Base-by-base conservation (phyloP, 192 early-diverging fungal species). In the Obelidium mucronatum region DNA sequence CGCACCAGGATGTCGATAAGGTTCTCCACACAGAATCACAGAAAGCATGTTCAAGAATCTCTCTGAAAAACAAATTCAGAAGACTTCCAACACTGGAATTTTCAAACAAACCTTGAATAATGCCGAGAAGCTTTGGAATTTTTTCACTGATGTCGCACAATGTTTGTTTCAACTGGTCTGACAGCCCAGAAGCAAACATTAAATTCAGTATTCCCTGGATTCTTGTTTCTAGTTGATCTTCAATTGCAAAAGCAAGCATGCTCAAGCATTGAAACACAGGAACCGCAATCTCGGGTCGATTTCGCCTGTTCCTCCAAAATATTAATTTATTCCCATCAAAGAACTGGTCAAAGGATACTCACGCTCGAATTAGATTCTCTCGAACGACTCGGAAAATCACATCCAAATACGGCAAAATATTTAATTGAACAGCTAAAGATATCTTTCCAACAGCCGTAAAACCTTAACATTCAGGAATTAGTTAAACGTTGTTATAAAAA, bases 121-220 rank as follows among this genome's bases (percentile, higher is more conserved):
- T 90, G 11, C 89, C 85, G 34, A 94, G 76, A 58, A 99, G 81
- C 35, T 94, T 92, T 67, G 91, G 90, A 74, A 97, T 97, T 82
- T 92, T 87, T 58, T 83, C 86, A 66, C 92, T 91, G 37, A 99
- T 81, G 51, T 95, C 89, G 19, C 85, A 85, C 73, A 99, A 82
- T 13, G 96, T 92, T 55, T 91, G 84, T n/a, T 91, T 89, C 59
- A 99, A 80, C 36, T 91, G 84, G 56, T 94, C 90, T 70, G 88
- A 95, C 40, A 98, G 82, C 26, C 96, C 96, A 22, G 90, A 88
- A 2, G 91, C 87, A 73, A 99, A 97, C 93, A 99, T 97, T 64
- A 94, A 83, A 66, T 97, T 95, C 54, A 98, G 74, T 22, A 98
- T 76, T 30, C 93, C 94, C 61, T 93, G 91, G 87, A 97, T 88